These are phyloP conservation scores for Fusarium tjaetaba DNA, from an alignment of 2,329 filamentous ascomycete genomes.

Conservation along the genomic window DNA sequence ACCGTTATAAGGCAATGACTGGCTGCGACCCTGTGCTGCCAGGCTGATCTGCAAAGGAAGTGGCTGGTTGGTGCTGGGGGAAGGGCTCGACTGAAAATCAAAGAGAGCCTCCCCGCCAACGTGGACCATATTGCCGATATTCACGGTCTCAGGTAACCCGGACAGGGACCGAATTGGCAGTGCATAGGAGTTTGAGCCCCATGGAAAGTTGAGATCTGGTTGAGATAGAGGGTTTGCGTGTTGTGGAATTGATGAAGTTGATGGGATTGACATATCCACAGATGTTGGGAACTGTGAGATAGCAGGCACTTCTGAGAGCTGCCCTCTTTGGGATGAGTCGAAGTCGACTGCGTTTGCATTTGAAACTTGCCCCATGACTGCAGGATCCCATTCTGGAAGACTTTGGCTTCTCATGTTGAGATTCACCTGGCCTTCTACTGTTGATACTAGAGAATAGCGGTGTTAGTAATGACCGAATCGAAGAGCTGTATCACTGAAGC, in stretches of 20 bases:
- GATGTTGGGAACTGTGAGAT: not conserved
- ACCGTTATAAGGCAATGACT: not conserved
- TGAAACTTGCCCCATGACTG: not conserved
- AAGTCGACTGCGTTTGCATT: not conserved
- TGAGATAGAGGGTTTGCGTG: not conserved
- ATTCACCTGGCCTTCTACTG: not conserved
- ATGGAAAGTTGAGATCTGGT: not conserved
- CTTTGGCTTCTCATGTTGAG: not conserved
- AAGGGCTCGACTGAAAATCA: not conserved
- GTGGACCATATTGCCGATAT: not conserved
- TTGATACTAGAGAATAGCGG: not conserved
- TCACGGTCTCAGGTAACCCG: not conserved
- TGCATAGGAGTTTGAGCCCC: not conserved
- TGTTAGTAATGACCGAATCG: accelerated
- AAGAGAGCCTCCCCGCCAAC: not conserved
- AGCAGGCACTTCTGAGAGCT: not conserved
- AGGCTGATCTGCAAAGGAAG: no score
- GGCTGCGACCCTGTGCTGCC: not conserved
- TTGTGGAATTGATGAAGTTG: not conserved
- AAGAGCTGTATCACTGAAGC: accelerated
- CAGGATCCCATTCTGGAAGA: not conserved
- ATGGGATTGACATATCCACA: not conserved
- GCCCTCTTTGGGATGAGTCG: not conserved
- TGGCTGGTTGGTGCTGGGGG: not conserved
- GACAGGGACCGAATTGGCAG: not conserved